A percentile compares a stretch with the other conserved stretches of the same genome.
phyloP scores from a whole-genome alignment of 495 filamentous ascomycete species.

The Glarea lozoyensis region DNA sequence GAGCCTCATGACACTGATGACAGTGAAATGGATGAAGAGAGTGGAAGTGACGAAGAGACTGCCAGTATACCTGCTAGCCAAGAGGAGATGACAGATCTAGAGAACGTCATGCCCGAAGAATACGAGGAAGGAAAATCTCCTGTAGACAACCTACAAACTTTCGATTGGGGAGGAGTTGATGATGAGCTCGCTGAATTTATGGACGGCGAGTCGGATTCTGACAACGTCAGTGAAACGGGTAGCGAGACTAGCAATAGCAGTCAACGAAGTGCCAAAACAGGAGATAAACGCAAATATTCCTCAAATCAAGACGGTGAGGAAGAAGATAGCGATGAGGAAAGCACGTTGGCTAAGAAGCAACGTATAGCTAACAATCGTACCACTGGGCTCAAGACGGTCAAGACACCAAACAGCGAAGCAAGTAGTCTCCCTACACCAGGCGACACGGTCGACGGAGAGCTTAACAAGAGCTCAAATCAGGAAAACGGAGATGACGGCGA shows the following conservation, averaged over 20 bases:
- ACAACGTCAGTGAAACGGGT: constrained; percentile 16
- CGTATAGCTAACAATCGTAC: constrained; percentile 24
- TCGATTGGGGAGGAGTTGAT: constrained; percentile 55
- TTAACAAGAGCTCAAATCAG: too few relatives aligned
- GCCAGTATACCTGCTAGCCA: constrained; percentile 39
- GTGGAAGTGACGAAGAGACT: constrained; percentile 33
- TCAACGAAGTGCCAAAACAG: constrained; percentile 34
- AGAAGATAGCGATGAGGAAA: constrained; percentile 21
- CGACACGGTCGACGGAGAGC: constrained; percentile 38
- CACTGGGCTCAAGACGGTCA: constrained; percentile 28
- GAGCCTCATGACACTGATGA: constrained; percentile 20
- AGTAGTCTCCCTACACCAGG: constrained; percentile 41
- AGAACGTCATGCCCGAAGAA: constrained; percentile 34
- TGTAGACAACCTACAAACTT: constrained; percentile 40
- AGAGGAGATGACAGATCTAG: constrained; percentile 36
- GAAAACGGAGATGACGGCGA: constrained; percentile 31
- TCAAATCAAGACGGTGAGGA: constrained; percentile 26
- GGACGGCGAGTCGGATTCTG: constrained; percentile 32
- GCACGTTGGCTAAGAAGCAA: constrained; percentile 27
- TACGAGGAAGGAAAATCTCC: constrained; percentile 41
- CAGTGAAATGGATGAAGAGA: constrained; percentile 27
- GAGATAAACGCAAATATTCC: constrained; percentile 22
- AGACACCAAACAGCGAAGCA: constrained; percentile 28
- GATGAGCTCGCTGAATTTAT: constrained; percentile 75
- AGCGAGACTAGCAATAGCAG: constrained; percentile 11